Evolutionary conservation across 208 protist species (phyloP), one percentile per base, ranked within the genome.

Genomic region (Acanthamoeba triangularis): DNA sequence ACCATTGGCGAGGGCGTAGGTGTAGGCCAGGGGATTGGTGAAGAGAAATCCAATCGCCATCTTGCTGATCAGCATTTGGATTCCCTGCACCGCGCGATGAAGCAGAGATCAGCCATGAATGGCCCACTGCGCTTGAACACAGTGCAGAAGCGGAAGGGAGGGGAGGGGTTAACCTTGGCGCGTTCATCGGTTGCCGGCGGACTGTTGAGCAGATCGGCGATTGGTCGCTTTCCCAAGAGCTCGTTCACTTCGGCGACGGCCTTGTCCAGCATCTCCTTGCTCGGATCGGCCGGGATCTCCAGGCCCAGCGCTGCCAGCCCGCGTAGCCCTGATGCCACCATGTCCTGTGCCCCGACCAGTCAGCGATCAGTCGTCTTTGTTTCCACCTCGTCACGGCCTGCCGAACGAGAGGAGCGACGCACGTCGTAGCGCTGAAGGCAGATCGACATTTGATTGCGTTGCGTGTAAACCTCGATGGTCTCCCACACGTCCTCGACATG

Each of bases 51-150:
- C 65, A 8, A 88, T 44, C 11, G n/a, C 80, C 80, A 88, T 88
- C 52, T 88, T 88, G 49, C 80, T 88, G 80, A 88, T 88, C 0
- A 88, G 49, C n/a, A 35, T 30, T 63, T 88, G 80, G 20, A 88
- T 88, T 3, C 30, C 80, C 80, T n/a, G n/a, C n/a, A n/a, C n/a
- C n/a, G n/a, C n/a, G n/a, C n/a, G n/a, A 14, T 52, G 49, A 14
- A 14, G 3, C 49, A 52, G 49, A 4, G 49, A 52, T 52, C 4
- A 52, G 49, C 49, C 4, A 16, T 61, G 7, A 16, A 61, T 16
- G n/a, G n/a, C n/a, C n/a, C n/a, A 54, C 13, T 13, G n/a, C n/a
- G n/a, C n/a, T n/a, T n/a, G n/a, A n/a, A n/a, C n/a, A n/a, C n/a
- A n/a, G n/a, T n/a, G 52, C 52, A 59, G 7, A 16, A 7, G 52